Conservation (phyloP, 441 rosid genomes). For the Erodium chrysanthum region DNA sequence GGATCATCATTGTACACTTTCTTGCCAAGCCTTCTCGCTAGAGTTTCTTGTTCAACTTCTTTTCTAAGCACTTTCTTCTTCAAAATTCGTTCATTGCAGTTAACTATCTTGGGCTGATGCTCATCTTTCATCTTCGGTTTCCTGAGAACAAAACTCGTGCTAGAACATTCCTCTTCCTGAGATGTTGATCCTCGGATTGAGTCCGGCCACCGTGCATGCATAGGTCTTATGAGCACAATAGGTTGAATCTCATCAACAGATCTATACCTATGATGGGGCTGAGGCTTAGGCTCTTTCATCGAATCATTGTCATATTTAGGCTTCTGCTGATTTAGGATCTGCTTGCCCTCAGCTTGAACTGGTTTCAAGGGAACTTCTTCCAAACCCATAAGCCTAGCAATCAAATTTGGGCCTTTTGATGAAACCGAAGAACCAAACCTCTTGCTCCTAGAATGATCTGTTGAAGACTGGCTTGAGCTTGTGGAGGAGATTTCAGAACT, state of each 20-base stretch:
- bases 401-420: conserved; percentile 39
- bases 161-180: conserved; percentile 18
- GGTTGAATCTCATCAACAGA: conserved; percentile 24
- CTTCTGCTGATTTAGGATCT: conserved; percentile 32
- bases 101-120: too few relatives aligned
- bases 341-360: conserved; percentile 3
- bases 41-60: not conserved
- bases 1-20: not conserved
- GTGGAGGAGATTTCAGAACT: conserved; percentile 39
- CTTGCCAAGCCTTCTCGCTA: not conserved
- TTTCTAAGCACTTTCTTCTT: conserved; percentile 24
- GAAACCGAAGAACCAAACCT: conserved; percentile 23
- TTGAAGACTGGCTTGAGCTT: conserved; percentile 57
- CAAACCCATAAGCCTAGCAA: conserved; percentile 91
- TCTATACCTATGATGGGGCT: conserved; percentile 18
- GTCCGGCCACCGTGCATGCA: conserved; percentile 20
- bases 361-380: conserved; percentile 46
- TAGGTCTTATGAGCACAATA: conserved; percentile 63
- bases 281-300: conserved; percentile 24
- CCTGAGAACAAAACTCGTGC: not conserved
- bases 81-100: too few relatives aligned
- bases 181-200: conserved; percentile 16
- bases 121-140: too few relatives aligned
- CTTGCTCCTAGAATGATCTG: conserved; percentile 20
- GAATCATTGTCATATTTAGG: conserved; percentile 23